Evolutionary conservation across 306 rosid genomes (phyloP).

Genomic region (Biancaea sappan): DNA sequence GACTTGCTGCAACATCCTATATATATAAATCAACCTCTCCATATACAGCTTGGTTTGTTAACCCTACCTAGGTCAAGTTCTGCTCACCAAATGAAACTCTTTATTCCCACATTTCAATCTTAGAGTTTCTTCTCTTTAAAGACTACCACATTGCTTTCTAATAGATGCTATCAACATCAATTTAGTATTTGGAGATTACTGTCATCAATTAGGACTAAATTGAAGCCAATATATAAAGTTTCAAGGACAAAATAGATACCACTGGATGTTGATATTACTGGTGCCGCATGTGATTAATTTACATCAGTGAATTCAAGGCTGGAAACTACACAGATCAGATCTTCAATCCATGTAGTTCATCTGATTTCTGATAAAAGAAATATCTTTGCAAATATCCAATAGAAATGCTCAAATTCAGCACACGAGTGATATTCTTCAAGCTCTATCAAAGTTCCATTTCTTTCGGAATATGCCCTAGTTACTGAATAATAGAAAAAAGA

Average conservation of each 20-base stretch:
- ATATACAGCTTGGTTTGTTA: background rate
- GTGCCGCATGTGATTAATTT: too few relatives aligned
- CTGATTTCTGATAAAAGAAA: constrained; percentile 7
- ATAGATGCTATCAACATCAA: too few relatives aligned
- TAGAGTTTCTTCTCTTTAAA: too few relatives aligned
- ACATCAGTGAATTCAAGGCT: too few relatives aligned
- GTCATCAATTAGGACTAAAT: too few relatives aligned
- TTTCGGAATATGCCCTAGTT: constrained; percentile 11
- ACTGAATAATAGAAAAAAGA: background rate
- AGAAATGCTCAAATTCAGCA: constrained; percentile 12
- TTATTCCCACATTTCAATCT: background rate
- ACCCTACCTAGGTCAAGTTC: constrained; percentile 27
- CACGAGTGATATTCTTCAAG: background rate
- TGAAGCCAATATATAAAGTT: too few relatives aligned
- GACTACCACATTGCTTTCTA: too few relatives aligned
- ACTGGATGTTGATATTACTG: too few relatives aligned
- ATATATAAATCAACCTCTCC: background rate
- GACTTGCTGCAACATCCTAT: background rate
- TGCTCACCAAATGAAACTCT: background rate
- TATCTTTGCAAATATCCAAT: background rate
- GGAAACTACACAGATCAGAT: background rate
- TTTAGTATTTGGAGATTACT: too few relatives aligned
- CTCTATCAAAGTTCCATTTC: background rate
- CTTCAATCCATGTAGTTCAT: too few relatives aligned
- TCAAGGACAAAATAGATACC: too few relatives aligned